Evolutionary conservation across 2,329 filamentous ascomycete genomes (phyloP).

Genomic region (Fusarium pininemorale): DNA sequence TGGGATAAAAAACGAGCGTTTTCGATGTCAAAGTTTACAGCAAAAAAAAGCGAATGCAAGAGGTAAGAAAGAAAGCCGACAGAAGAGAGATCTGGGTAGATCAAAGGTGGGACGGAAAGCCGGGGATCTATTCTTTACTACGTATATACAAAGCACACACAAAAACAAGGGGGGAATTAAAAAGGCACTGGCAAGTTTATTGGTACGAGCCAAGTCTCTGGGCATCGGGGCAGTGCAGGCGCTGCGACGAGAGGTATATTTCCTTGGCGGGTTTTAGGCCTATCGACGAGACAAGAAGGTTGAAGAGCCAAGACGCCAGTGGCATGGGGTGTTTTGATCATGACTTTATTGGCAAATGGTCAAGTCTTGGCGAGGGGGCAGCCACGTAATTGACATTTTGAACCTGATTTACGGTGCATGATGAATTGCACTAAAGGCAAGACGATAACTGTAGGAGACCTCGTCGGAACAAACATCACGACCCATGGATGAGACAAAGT

Average conservation of each 20-base stretch:
- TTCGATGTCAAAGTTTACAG: not conserved
- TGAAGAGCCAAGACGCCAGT: constrained; percentile 24
- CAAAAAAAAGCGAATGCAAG: constrained; percentile 10
- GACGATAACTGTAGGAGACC: not conserved
- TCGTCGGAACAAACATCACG: not conserved
- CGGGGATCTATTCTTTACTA: constrained; percentile 16
- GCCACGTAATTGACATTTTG: constrained; percentile 29
- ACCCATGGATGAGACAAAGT: not conserved
- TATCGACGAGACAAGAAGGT: constrained; percentile 1
- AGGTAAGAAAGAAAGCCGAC: not conserved
- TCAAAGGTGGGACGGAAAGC: constrained; percentile 25
- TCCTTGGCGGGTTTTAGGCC: constrained; percentile 26
- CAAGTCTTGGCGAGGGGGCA: constrained; percentile 26
- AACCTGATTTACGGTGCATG: constrained; percentile 12
- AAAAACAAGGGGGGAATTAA: not conserved
- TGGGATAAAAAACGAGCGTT: constrained; percentile 16
- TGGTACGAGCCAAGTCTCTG: constrained; percentile 40
- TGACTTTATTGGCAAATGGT: constrained; percentile 14
- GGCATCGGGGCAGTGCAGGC: constrained; percentile 41
- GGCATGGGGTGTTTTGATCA: constrained; percentile 9
- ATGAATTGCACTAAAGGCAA: not conserved
- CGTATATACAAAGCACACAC: not conserved
- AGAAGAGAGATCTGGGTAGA: constrained; percentile 18
- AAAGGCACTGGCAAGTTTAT: not conserved
- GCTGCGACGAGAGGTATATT: not conserved